Conservation (phyloP, 1,139 yeast genomes). For the Candida sojae region DNA sequence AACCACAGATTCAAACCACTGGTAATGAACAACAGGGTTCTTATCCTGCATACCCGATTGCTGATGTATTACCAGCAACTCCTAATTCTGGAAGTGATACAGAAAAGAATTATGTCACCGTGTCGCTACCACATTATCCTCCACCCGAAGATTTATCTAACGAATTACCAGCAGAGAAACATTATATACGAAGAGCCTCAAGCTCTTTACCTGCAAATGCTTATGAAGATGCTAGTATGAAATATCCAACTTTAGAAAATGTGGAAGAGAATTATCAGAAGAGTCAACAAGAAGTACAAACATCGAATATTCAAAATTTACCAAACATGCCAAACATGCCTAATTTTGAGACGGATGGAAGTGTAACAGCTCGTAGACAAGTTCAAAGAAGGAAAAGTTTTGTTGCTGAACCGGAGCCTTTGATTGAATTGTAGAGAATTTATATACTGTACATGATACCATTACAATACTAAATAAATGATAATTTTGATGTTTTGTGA, state of each 20-base stretch:
- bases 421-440: slow-evolving; percentile 33
- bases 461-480: background rate
- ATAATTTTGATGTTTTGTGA: background rate
- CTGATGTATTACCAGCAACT: slow-evolving; percentile 12
- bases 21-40: background rate
- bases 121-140: slow-evolving; percentile 15
- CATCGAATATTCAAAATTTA: slow-evolving; percentile 6
- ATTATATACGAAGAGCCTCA: slow-evolving; percentile 14
- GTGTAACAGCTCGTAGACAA: background rate
- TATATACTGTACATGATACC: no score
- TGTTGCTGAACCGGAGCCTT: slow-evolving; percentile 34
- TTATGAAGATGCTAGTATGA: slow-evolving; percentile 20
- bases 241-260: slow-evolving; percentile 22
- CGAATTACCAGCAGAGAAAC: slow-evolving; percentile 11
- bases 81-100: slow-evolving; percentile 7
- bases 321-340: slow-evolving; percentile 16
- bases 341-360: slow-evolving; percentile 7
- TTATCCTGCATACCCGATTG: slow-evolving; percentile 12
- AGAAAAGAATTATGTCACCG: slow-evolving; percentile 10
- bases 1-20: slow-evolving; percentile 4
- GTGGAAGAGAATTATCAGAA: slow-evolving; percentile 16
- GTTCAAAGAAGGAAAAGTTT: slow-evolving; percentile 11
- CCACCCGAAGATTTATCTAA: slow-evolving; percentile 15
- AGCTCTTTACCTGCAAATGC: slow-evolving; percentile 16
- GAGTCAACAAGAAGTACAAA: slow-evolving; percentile 4